phyloP scores from a whole-genome alignment of 2,329 filamentous ascomycete species.

The Tolypocladium tropicale region DNA sequence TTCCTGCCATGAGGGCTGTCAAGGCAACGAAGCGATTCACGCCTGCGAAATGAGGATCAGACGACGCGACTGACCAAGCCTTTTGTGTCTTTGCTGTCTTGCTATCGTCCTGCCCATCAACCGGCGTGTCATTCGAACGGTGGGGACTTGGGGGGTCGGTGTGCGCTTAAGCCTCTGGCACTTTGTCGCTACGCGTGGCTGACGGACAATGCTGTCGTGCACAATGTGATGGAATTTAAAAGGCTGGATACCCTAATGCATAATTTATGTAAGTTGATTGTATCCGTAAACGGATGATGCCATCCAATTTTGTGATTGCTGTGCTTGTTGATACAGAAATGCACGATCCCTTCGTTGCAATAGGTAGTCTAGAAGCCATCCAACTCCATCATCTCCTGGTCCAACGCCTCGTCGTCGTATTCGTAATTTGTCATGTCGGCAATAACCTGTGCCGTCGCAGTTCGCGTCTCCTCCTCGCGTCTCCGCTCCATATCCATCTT shows the following conservation, averaged over 20 bases:
- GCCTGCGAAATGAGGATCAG: conserved; percentile 1
- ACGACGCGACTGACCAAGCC: neutral
- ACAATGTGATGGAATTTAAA: neutral
- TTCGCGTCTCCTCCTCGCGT: conserved; percentile 41
- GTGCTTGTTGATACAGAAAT: neutral
- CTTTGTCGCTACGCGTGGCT: neutral
- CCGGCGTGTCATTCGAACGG: neutral
- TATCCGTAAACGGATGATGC: too few relatives aligned
- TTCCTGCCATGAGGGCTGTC: conserved; percentile 48
- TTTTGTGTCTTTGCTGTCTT: neutral
- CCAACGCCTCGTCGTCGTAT: conserved; percentile 42
- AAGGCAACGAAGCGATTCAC: conserved; percentile 37
- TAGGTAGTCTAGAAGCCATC: conserved; percentile 19
- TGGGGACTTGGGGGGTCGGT: neutral
- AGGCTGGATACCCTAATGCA: neutral
- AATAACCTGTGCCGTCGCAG: conserved; percentile 8
- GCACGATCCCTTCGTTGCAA: neutral
- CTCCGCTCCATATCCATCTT: conserved; percentile 62
- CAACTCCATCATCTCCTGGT: conserved; percentile 46
- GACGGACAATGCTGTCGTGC: neutral
- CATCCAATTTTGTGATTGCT: neutral
- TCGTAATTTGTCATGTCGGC: conserved; percentile 31
- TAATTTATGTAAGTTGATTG: neutral
- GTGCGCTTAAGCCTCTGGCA: neutral
- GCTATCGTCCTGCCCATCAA: neutral